Evolutionary conservation across 331 rosid species (phyloP), one percentile per base, ranked within the genome.

Genomic region (Pyracantha coccinea): DNA sequence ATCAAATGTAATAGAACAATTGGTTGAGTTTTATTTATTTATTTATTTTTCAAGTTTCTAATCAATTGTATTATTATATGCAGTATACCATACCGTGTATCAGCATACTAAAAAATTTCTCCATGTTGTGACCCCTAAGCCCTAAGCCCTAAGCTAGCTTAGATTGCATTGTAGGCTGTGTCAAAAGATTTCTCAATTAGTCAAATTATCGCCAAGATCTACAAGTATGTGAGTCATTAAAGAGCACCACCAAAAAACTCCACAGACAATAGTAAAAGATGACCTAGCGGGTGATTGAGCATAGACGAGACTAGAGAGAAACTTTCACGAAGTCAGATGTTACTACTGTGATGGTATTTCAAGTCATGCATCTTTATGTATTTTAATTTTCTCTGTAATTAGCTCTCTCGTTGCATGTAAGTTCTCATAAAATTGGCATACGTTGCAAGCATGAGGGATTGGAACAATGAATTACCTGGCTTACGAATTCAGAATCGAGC

Each of bases 401-500:
- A 41, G 47, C 47, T 11, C 15, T 3, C 15, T 41, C 2, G 5
- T 41, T 41, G 47, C 15, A 11, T 41, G 47, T 11, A 41, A 41
- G 47, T 41, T 41, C 15, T 41, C 47, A 41, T 41, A 41, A 31
- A 50, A 50, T 52, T 55, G 27, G 25, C 57, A 52, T 50, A 2
- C 20, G 17, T 15, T 52, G 20, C 61, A 55, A 55, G 24, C 23
- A 3, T 8, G 21, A 19, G 19, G 68, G 33, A 24, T 16, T 59
- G 52, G 64, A 72, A 54, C 78, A 38, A 68, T 74, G 74, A 72
- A 41, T 77, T 86, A 94, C 99, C 99, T 95, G 97, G 81, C 80
- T 90, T 4, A 78, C 93, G 60, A 67, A 83, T 69, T 97, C 99
- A 33, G 72, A 71, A 70, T 92, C 99, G 53, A 90, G 97, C 97